Percentiles rank a stretch among this genome's conserved stretches.
Conservation (phyloP, 805 yeast genomes). For the Metschnikowia gelsemii region DNA sequence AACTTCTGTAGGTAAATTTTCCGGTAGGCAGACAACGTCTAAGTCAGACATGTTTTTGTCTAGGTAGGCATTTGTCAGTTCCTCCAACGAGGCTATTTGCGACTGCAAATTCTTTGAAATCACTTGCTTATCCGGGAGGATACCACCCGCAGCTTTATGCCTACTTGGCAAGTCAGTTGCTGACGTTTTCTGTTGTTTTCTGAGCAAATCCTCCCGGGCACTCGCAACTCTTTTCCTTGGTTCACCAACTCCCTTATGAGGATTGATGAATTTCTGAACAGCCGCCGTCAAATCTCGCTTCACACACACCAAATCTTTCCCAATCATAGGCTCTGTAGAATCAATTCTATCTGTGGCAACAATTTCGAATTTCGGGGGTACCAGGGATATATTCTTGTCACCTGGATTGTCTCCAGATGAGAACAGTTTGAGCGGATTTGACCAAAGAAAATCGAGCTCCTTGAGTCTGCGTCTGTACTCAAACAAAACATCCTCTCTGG, state of each 20-base stretch:
- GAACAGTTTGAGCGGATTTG: slow-evolving; percentile 18
- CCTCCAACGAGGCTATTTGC: slow-evolving; percentile 24
- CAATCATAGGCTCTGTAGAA: background rate
- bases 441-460: slow-evolving; percentile 20
- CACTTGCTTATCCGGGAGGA: background rate
- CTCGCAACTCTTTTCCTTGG: slow-evolving; percentile 1
- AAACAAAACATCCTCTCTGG: slow-evolving; percentile 3
- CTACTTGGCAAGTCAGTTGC: slow-evolving; percentile 14
- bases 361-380: too few relatives aligned
- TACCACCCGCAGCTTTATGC: slow-evolving; percentile 3
- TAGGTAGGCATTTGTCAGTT: slow-evolving; percentile 25
- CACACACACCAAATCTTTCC: slow-evolving; percentile 1
- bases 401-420: slow-evolving; percentile 1
- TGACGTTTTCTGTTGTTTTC: slow-evolving; percentile 10
- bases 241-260: background rate
- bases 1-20: slow-evolving; percentile 40
- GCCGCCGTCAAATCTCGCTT: slow-evolving; percentile 4
- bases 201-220: background rate
- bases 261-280: background rate
- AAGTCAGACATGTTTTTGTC: slow-evolving; percentile 29
- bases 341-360: background rate
- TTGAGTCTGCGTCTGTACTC: slow-evolving; percentile 15
- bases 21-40: slow-evolving; percentile 42
- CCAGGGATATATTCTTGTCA: background rate
- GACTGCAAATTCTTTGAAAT: slow-evolving; percentile 17